Base-by-base conservation (phyloP, 352 stramenopile genomes). In the Phytophthora hibernalis region DNA sequence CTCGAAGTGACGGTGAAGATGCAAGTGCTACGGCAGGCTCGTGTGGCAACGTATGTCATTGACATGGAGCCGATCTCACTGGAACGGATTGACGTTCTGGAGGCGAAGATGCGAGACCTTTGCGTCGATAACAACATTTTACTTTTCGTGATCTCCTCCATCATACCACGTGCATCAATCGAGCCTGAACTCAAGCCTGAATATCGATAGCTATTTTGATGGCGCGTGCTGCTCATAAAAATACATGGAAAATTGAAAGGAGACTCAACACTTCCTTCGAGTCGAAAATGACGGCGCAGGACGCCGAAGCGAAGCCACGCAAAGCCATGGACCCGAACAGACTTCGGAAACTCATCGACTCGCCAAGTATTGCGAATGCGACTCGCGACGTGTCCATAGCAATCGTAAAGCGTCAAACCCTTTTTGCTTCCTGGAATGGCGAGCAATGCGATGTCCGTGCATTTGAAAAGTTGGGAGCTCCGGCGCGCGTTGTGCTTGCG, bases 311-410 rank as follows among this genome's bases (percentile, higher is more conserved):
- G n/a, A 83, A 72, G 44, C 53, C 63, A 18, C 42, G 52, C 10
- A 76, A 72, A 53, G 76, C 82, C 11, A 74, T 88, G 56, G 71
- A 91, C 33, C 82, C 80, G 1, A 68, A 73, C n/a, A 66, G 82
- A 21, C 70, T 91, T 21, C 80, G 64, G n/a, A 84, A 86, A 48
- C 70, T 91, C 31, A 81, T 91, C 22, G 82, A 91, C 57, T 82
- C 69, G n/a, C 82, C 82, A 1, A 76, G 57, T 12, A 30, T 79
- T 16, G 38, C 43, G 8, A 91, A 89, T 61, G 58, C 64, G 1
- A 59, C 65, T 10, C 75, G 77, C 2, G 65, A 82, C 7, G 66
- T 82, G 15, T 70, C 75, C 11, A 48, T 66, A 30, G 73, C 75
- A 28, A 76, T 81, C 24, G 47, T 74, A 22, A 89, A 82, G 50